These are phyloP conservation scores for Pseudocercospora vitis DNA, from an alignment of 2,329 filamentous ascomycete species.

Conservation along the genomic window DNA sequence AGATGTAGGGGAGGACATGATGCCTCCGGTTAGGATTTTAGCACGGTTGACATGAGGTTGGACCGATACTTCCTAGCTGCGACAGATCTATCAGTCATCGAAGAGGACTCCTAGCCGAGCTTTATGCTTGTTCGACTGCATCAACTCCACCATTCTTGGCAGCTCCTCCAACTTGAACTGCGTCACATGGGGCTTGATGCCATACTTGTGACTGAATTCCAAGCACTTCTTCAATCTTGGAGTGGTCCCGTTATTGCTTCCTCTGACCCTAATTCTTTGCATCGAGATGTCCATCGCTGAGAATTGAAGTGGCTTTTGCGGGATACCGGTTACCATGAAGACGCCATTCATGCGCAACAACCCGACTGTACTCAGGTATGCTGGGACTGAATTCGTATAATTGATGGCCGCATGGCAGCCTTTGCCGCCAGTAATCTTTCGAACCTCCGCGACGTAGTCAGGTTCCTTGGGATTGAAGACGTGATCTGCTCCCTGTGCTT, in stretches of 20 bases:
- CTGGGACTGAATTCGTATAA: constrained; percentile 23
- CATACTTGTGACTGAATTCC: constrained; percentile 23
- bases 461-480: constrained; percentile 22
- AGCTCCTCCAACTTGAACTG: constrained; percentile 25
- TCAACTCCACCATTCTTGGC: constrained; percentile 22
- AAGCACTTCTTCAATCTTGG: constrained; percentile 20
- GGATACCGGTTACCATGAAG: constrained; percentile 24
- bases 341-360: constrained; percentile 20
- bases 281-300: constrained; percentile 22
- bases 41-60: too few species aligned
- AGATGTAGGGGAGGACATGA: too few species aligned
- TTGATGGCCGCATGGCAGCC: constrained; percentile 26
- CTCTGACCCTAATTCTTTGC: constrained; percentile 17
- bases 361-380: constrained; percentile 11
- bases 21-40: too few species aligned
- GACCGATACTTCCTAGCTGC: not conserved
- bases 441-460: constrained; percentile 17
- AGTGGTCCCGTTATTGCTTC: constrained; percentile 22
- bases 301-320: constrained; percentile 23
- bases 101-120: constrained; percentile 19
- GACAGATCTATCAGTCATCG: constrained; percentile 1
- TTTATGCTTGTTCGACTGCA: constrained; percentile 20
- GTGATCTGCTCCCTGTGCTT: constrained; percentile 20
- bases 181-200: constrained; percentile 21
- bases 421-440: constrained; percentile 19